A percentile compares a stretch with the other conserved stretches of the same genome.
Evolutionary conservation across 2,329 filamentous ascomycete species (phyloP).

Genomic region (Dothistroma septosporum): DNA sequence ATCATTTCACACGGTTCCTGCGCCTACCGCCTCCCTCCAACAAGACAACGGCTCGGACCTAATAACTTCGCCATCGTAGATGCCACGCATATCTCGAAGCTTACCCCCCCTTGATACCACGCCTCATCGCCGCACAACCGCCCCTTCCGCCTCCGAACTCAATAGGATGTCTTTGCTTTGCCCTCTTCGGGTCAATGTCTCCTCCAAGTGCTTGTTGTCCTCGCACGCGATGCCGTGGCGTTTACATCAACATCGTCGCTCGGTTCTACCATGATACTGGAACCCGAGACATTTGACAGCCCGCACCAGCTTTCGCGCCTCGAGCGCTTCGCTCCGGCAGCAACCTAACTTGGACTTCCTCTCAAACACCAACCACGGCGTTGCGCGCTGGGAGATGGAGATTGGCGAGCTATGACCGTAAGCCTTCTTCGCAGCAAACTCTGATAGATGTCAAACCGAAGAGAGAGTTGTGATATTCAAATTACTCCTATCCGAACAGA

Average conservation of each 20-base stretch:
- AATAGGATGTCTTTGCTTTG: not conserved
- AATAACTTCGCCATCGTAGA: not conserved
- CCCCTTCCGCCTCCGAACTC: not conserved
- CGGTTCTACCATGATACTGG: not conserved
- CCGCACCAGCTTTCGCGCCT: not conserved
- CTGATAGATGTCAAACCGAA: not conserved
- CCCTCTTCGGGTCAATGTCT: not conserved
- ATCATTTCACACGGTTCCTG: not conserved
- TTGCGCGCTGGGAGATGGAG: not conserved
- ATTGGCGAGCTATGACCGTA: not conserved
- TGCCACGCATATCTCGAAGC: too few species aligned
- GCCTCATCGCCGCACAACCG: not conserved
- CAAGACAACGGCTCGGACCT: not conserved
- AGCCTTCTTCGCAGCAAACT: not conserved
- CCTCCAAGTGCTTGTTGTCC: not conserved
- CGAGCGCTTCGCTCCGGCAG: not conserved
- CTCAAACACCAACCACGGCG: not conserved
- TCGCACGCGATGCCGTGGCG: not conserved
- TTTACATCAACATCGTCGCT: not conserved
- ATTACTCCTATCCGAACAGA: not conserved
- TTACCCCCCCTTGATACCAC: not conserved
- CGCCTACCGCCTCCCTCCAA: not conserved
- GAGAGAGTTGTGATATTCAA: not conserved
- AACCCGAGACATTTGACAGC: not conserved
- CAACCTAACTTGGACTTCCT: not conserved